These are phyloP conservation scores for Breynia disticha DNA, from an alignment of 441 rosid genomes.

Conservation along the genomic window DNA sequence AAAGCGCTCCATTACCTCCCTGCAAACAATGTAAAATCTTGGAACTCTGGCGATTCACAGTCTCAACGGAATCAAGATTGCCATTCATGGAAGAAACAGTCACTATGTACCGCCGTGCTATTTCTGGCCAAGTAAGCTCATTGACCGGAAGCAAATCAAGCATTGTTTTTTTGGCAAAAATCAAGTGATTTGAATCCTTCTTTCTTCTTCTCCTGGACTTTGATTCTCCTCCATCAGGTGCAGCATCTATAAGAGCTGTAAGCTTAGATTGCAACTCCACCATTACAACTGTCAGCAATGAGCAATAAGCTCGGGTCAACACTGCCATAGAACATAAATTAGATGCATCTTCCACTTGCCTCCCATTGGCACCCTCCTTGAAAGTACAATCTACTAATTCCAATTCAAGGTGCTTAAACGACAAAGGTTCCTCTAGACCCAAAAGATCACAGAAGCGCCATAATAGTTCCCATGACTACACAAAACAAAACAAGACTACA, in stretches of 20 bases:
- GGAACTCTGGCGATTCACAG: conserved; percentile 27
- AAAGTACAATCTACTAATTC: conserved; percentile 26
- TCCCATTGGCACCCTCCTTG: conserved; percentile 15
- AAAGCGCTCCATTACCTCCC: conserved; percentile 35
- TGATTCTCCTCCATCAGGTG: conserved; percentile 33
- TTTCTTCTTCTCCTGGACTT: conserved; percentile 38
- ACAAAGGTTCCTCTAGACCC: conserved; percentile 33
- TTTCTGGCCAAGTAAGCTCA: conserved; percentile 52
- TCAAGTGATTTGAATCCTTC: conserved; percentile 30
- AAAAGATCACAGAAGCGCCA: conserved; percentile 45
- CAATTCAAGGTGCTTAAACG: conserved; percentile 35
- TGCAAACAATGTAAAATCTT: conserved; percentile 42
- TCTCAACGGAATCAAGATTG: conserved; percentile 42
- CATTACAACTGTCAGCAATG: conserved; percentile 31
- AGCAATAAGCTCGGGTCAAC: conserved; percentile 31
- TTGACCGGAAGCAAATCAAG: conserved; percentile 43
- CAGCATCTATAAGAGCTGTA: conserved; percentile 31
- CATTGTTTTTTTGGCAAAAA: conserved; percentile 28
- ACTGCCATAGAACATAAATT: conserved; percentile 19
- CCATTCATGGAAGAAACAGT: conserved; percentile 35
- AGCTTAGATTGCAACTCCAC: conserved; percentile 39
- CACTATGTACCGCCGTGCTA: conserved; percentile 42
- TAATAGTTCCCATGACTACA: conserved; percentile 40
- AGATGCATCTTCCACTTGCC: conserved; percentile 10
- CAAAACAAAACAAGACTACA: conserved; percentile 14